Evolutionary conservation across 2,329 filamentous ascomycete species (phyloP).

Genomic region (Penicillium sp.): DNA sequence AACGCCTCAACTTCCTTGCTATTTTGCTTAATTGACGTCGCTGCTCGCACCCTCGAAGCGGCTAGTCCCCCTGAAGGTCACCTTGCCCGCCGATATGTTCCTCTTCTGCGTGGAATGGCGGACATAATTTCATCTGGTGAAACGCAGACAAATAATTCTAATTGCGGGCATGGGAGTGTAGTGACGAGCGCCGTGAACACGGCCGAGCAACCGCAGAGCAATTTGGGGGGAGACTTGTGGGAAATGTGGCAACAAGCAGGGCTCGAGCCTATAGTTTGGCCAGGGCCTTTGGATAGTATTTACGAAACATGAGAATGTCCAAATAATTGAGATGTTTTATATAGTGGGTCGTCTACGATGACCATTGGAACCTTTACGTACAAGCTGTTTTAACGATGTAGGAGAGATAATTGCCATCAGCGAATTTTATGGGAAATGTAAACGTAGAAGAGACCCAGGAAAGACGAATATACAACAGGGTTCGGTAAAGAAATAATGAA

Average conservation of each 20-base stretch:
- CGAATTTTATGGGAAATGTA: too few relatives aligned
- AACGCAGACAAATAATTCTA: not conserved
- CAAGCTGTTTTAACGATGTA: too few relatives aligned
- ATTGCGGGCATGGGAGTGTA: not conserved
- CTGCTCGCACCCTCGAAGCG: conserved; percentile 10
- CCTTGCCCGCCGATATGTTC: conserved; percentile 7
- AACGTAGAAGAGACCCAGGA: too few relatives aligned
- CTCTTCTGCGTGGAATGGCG: conserved; percentile 5
- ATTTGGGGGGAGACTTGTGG: conserved; percentile 8
- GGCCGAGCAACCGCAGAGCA: not conserved
- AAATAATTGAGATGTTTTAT: too few relatives aligned
- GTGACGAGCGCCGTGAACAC: not conserved
- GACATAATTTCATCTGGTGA: not conserved
- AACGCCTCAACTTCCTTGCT: conserved; percentile 1
- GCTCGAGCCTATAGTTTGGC: conserved; percentile 7
- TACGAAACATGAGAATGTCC: not conserved
- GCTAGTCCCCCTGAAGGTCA: conserved; percentile 8
- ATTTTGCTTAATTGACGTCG: conserved; percentile 4
- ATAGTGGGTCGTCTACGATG: too few relatives aligned
- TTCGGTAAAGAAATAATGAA: too few relatives aligned
- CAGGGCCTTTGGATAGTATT: conserved; percentile 1
- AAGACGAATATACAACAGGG: too few relatives aligned
- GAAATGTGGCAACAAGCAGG: conserved; percentile 13
- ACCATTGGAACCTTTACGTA: too few relatives aligned
- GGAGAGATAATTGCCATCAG: too few relatives aligned